phyloP scores from a whole-genome alignment of 352 stramenopile species.

The Phytophthora megakarya region DNA sequence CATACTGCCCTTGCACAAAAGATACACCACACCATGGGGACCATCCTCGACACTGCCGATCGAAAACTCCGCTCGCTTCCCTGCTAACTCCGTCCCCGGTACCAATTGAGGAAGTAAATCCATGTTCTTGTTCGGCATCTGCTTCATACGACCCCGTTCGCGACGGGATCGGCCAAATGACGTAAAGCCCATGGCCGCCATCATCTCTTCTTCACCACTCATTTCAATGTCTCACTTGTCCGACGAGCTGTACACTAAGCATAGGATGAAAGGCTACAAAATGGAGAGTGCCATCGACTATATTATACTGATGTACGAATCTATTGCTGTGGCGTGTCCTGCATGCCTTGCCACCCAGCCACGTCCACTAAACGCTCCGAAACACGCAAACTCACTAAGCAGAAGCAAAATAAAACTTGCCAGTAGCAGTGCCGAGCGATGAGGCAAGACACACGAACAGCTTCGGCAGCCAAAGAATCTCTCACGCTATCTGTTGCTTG shows the following conservation, averaged over 20 bases:
- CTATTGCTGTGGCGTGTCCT: conserved; percentile 39
- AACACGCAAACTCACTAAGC: conserved; percentile 45
- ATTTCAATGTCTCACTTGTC: conserved; percentile 21
- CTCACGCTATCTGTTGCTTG: conserved; percentile 18
- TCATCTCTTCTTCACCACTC: conserved; percentile 44
- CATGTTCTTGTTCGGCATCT: neutral
- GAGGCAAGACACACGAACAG: conserved; percentile 16
- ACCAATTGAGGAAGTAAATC: conserved; percentile 37
- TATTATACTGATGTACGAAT: conserved; percentile 57
- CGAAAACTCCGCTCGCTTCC: conserved; percentile 1
- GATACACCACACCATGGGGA: conserved; percentile 36
- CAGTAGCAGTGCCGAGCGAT: conserved; percentile 25
- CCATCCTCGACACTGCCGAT: conserved; percentile 19
- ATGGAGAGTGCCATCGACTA: conserved; percentile 36
- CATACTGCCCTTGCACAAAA: conserved; percentile 26
- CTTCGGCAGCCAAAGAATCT: conserved; percentile 18
- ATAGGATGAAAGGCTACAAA: too few species aligned
- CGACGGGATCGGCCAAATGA: conserved; percentile 52
- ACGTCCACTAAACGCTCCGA: conserved; percentile 33
- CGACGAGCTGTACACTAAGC: too few species aligned
- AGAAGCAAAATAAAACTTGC: conserved; percentile 39
- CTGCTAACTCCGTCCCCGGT: conserved; percentile 42
- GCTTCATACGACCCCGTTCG: neutral
- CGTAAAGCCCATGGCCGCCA: conserved; percentile 62
- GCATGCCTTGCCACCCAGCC: conserved; percentile 21